Evolutionary conservation across 495 filamentous ascomycete genomes (phyloP), one percentile per base, ranked within the genome.

Genomic region (Penicillium goetzii): DNA sequence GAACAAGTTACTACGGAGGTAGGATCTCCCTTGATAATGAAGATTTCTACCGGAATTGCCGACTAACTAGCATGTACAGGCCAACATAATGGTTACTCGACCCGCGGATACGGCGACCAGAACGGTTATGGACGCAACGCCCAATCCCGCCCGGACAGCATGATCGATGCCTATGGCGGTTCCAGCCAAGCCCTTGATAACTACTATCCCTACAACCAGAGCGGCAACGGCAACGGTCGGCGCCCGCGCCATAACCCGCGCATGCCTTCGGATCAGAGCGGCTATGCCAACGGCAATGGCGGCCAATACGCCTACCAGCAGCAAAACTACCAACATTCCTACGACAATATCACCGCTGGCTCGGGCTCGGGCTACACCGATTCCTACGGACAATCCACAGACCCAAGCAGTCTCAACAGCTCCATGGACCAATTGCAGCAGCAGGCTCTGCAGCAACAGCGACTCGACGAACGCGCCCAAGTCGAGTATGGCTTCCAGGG

Each of bases 351-450:
- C 19, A 87, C 89, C 26, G 89, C 90, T 0, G 86, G 83, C 0
- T 88, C 88, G 11, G 89, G 87, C 34, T 89, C 87, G 55, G 90
- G 70, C 53, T 86, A 78, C 53, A 82, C 82, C 49, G 91, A 95
- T 47, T 85, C 86, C 17, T 86, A 84, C 67, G 89, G 86, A n/a
- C 91, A 92, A 70, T 89, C 88, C 47, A 96, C 91, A 34, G 92
- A 97, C 65, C 93, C 92, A 1, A 96, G 90, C 73, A 95, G 91
- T 61, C 87, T 96, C 62, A 96, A 96, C 76, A 96, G 91, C 77
- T 96, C 91, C 4, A 83, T 93, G 58, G 92, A 97, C 64, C 88
- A 90, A 55, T 76, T 87, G 26, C 83, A 85, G 47, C 84, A 87
- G 58, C 77, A 82, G 11, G 60, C 51, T 32, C 78, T 86, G 56